Conservation (phyloP, 495 filamentous ascomycete species). For the Bacidia gigantensis region DNA sequence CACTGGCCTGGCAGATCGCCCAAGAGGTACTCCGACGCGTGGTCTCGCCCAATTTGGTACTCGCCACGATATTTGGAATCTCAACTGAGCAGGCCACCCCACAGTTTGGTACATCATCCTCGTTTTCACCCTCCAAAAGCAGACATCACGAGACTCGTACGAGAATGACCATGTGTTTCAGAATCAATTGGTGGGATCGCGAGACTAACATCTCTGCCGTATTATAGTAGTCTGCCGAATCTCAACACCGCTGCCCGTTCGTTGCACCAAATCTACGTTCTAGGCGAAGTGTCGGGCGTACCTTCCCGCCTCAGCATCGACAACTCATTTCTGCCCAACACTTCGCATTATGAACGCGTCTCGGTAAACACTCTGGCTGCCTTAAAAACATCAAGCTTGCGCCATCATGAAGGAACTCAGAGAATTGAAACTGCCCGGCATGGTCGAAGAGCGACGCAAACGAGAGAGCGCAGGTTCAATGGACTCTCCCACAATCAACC, state of each 20-base stretch:
- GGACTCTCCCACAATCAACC: slow-evolving; percentile 10
- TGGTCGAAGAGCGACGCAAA: slow-evolving; percentile 17
- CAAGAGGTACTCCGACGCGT: background rate
- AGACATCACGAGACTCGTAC: background rate
- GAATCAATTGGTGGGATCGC: background rate
- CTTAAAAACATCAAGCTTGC: background rate
- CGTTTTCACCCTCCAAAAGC: background rate
- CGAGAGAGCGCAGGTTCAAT: slow-evolving; percentile 1
- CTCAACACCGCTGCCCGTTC: background rate
- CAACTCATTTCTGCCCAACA: slow-evolving; percentile 2
- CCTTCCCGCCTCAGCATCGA: background rate
- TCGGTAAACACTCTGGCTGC: slow-evolving; percentile 3
- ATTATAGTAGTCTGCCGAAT: background rate
- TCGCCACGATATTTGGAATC: slow-evolving; percentile 1
- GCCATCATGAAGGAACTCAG: slow-evolving; percentile 15
- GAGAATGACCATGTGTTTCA: slow-evolving; percentile 4
- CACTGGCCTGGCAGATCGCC: background rate
- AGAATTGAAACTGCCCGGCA: slow-evolving; percentile 14
- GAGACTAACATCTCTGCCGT: background rate
- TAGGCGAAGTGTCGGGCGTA: slow-evolving; percentile 1
- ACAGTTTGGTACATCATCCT: background rate
- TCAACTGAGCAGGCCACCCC: background rate
- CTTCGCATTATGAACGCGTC: slow-evolving; percentile 7
- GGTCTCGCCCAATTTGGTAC: background rate
- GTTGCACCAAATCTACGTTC: background rate